These are phyloP conservation scores for Suillus fuscotomentosus DNA, from an alignment of 768 basidiomycete genomes.

Conservation along the genomic window DNA sequence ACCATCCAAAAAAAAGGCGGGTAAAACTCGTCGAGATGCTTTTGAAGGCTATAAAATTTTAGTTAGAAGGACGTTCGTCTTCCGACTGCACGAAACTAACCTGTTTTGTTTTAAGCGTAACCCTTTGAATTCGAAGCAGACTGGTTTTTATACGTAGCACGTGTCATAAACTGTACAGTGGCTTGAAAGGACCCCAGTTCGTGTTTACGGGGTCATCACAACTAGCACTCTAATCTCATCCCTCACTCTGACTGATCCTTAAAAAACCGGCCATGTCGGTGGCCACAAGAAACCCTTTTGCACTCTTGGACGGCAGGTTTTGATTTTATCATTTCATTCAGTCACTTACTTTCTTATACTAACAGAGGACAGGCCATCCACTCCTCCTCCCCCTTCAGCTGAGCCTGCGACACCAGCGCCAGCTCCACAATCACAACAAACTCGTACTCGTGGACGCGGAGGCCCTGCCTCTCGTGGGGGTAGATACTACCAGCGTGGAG, in stretches of 20 bases:
- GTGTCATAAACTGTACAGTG: conserved; percentile 40
- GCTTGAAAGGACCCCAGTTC: conserved; percentile 46
- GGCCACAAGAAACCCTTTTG: conserved; percentile 85
- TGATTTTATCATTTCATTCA: neutral
- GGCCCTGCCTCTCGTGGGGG: conserved; percentile 67
- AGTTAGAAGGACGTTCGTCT: neutral
- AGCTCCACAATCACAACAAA: conserved; percentile 27
- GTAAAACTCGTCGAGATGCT: conserved; percentile 89
- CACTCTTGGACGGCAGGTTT: conserved; percentile 72
- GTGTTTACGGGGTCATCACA: conserved; percentile 13
- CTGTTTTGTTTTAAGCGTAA: conserved; percentile 63
- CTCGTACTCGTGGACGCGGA: conserved; percentile 45
- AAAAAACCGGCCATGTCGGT: conserved; percentile 82
- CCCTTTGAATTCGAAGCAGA: neutral
- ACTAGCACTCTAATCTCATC: conserved; percentile 4
- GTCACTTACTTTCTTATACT: conserved; percentile 14
- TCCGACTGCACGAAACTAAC: conserved; percentile 32
- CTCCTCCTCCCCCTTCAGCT: conserved; percentile 31
- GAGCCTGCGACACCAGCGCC: conserved; percentile 25
- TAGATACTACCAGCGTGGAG: conserved; percentile 68
- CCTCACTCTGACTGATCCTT: conserved; percentile 5
- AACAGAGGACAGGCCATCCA: conserved; percentile 45
- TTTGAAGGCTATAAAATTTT: conserved; percentile 54
- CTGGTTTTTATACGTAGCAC: conserved; percentile 22
- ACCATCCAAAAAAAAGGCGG: conserved; percentile 54